phyloP scores from a whole-genome alignment of 176 grass and related monocot genomes.

The Oryza glaberrima region DNA sequence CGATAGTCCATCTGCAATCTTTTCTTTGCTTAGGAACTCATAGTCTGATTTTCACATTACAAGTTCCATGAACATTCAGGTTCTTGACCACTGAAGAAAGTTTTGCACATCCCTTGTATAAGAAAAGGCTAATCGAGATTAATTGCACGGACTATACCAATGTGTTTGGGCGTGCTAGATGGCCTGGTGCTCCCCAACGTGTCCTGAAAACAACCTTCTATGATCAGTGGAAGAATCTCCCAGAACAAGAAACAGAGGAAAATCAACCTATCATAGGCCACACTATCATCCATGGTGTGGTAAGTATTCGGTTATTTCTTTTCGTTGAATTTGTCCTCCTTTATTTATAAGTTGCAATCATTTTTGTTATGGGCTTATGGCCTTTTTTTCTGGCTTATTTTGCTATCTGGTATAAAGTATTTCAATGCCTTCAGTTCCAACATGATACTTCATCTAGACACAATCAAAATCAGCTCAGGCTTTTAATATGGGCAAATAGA shows the following conservation, averaged over 20 bases:
- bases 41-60: conserved; percentile 16
- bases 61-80: conserved; percentile 49
- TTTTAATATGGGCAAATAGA: not conserved
- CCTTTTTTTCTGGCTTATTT: conserved; percentile 6
- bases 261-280: conserved; percentile 78
- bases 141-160: conserved; percentile 68
- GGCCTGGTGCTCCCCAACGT: conserved; percentile 82
- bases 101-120: conserved; percentile 83
- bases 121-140: conserved; percentile 75
- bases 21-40: not conserved
- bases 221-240: conserved; percentile 60
- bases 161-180: conserved; percentile 84
- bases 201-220: conserved; percentile 83
- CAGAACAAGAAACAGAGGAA: conserved; percentile 79
- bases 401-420: not conserved
- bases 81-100: conserved; percentile 79
- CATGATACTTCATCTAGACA: not conserved
- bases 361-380: conserved; percentile 8
- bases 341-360: conserved; percentile 10
- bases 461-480: not conserved
- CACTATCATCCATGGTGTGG: conserved; percentile 83
- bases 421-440: not conserved
- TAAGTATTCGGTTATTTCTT: conserved; percentile 41
- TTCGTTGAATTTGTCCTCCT: not conserved
- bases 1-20: not conserved